Evolutionary conservation across 2,329 filamentous ascomycete genomes (phyloP).

Genomic region (Akanthomyces muscarius): DNA sequence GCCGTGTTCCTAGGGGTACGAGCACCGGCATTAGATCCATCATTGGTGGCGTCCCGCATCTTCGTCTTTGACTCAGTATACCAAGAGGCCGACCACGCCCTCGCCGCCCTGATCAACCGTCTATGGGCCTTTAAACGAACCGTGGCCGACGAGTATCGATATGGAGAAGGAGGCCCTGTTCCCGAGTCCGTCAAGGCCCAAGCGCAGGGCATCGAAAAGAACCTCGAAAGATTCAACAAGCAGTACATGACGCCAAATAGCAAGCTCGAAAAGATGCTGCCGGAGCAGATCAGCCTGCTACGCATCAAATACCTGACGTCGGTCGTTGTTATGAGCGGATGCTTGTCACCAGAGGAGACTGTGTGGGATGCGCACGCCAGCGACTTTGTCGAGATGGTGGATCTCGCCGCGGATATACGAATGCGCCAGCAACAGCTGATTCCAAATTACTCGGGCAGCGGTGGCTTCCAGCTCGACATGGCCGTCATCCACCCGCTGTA

Average conservation of each 20-base stretch:
- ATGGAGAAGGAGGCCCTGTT: constrained; percentile 5
- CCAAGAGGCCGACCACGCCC: constrained; percentile 16
- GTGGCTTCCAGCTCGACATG: constrained; percentile 18
- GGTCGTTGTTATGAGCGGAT: constrained; percentile 15
- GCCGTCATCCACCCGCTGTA: constrained; percentile 20
- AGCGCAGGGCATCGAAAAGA: constrained; percentile 11
- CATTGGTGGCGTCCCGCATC: constrained; percentile 8
- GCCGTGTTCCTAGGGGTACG: constrained; percentile 18
- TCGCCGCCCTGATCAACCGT: constrained; percentile 11
- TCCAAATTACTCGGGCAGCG: not conserved
- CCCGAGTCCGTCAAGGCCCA: constrained; percentile 14
- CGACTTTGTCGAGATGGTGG: constrained; percentile 18
- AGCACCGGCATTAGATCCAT: constrained; percentile 14
- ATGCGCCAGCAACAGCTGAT: not conserved
- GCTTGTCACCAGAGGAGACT: constrained; percentile 18
- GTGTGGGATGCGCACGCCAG: constrained; percentile 16
- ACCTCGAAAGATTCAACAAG: constrained; percentile 14
- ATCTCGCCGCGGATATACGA: constrained; percentile 13
- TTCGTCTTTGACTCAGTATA: constrained; percentile 16
- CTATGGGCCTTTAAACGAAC: constrained; percentile 17
- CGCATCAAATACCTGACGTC: constrained; percentile 18
- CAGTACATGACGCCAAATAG: not conserved
- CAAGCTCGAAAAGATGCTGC: constrained; percentile 11
- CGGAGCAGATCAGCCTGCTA: constrained; percentile 14
- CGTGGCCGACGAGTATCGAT: constrained; percentile 17